Conservation (phyloP, 257 asterid genomes). For the Nicotiana otophora region DNA sequence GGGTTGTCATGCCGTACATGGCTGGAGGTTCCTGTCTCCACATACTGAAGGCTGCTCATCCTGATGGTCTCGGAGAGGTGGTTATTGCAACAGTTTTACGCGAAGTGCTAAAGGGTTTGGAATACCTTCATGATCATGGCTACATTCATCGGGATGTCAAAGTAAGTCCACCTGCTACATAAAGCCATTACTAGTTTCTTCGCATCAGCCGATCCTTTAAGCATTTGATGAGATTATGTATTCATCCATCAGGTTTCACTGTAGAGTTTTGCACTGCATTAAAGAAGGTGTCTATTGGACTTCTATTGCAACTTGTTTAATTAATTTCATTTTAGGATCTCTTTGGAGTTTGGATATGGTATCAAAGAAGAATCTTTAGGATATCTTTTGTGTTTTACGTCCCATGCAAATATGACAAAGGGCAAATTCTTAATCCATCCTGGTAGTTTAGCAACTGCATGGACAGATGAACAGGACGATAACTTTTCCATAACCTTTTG, state of each 20-base stretch:
- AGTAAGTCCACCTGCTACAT: slow-evolving; percentile 28
- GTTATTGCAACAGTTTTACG: slow-evolving; percentile 61
- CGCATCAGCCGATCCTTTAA: background rate
- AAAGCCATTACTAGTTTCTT: background rate
- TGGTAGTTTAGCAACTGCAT: background rate
- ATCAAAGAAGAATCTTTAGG: background rate
- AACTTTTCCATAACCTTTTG: background rate
- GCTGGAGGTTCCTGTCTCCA: slow-evolving; percentile 84
- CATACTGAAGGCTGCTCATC: slow-evolving; percentile 75
- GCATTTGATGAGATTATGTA: background rate
- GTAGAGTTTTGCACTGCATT: background rate
- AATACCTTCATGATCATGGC: slow-evolving; percentile 70
- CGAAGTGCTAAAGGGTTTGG: slow-evolving; percentile 77
- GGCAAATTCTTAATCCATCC: background rate
- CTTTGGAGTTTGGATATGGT: slow-evolving; percentile 1
- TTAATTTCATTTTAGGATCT: background rate
- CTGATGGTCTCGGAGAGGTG: slow-evolving; percentile 72
- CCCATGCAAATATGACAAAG: background rate
- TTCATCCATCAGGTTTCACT: background rate
- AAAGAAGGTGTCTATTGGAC: background rate
- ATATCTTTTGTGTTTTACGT: background rate
- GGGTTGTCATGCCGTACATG: slow-evolving; percentile 92
- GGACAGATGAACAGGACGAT: background rate
- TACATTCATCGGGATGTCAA: slow-evolving; percentile 87
- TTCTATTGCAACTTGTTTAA: background rate